Conservation (phyloP, 257 asterid genomes). For the Forsythia suspensa region DNA sequence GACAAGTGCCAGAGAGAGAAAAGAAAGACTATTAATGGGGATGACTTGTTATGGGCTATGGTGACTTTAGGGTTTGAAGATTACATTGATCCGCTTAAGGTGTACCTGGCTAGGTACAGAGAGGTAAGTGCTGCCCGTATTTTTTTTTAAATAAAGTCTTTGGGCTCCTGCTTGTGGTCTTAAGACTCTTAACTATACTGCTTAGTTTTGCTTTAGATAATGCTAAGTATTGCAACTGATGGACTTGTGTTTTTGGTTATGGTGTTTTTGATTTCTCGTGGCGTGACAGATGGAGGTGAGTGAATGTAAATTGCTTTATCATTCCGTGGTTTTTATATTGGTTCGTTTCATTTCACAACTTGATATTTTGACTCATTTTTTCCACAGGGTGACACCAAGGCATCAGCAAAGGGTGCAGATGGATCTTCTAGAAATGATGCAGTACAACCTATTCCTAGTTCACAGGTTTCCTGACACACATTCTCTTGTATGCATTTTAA, state of each 20-base stretch:
- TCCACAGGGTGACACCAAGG: slow-evolving; percentile 73
- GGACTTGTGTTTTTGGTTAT: slow-evolving; percentile 8
- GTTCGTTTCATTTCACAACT: slow-evolving; percentile 14
- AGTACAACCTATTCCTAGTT: slow-evolving; percentile 40
- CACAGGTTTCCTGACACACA: slow-evolving; percentile 40
- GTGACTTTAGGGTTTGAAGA: slow-evolving; percentile 79
- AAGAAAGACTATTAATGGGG: slow-evolving; percentile 77
- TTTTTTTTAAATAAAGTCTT: background rate
- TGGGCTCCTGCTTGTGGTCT: background rate
- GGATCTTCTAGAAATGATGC: slow-evolving; percentile 64
- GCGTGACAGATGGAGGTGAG: slow-evolving; percentile 69
- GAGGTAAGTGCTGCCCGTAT: slow-evolving; percentile 44
- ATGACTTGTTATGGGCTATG: slow-evolving; percentile 82
- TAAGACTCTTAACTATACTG: background rate
- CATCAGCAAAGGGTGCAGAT: slow-evolving; percentile 58
- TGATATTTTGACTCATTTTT: slow-evolving; percentile 4
- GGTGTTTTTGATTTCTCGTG: slow-evolving; percentile 16
- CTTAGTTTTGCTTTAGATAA: slow-evolving; percentile 7
- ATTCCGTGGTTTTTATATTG: background rate
- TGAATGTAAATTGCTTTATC: slow-evolving; percentile 10
- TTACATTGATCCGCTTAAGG: slow-evolving; percentile 75
- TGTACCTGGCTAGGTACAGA: slow-evolving; percentile 58
- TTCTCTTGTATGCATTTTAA: background rate
- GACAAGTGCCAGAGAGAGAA: slow-evolving; percentile 87
- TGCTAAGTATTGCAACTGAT: slow-evolving; percentile 22